Evolutionary conservation across 1,284 basidiomycete genomes (phyloP).

Genomic region (Thecaphora thlaspeos): DNA sequence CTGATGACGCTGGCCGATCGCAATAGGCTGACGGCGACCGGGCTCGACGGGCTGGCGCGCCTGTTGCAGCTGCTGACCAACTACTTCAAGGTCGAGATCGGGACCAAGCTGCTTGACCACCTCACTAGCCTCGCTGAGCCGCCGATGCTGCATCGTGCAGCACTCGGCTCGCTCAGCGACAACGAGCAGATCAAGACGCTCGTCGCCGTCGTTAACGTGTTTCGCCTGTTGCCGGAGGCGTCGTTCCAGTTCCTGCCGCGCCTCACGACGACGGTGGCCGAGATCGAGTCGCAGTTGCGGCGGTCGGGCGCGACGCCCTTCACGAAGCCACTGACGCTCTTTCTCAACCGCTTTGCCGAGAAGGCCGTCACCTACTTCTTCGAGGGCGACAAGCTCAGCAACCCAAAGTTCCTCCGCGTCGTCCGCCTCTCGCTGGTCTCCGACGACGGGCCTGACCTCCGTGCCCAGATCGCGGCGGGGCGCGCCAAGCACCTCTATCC

Average conservation of each 20-base stretch:
- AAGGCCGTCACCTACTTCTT: constrained; percentile 85
- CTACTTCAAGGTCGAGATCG: constrained; percentile 99
- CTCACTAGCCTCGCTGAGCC: constrained; percentile 50
- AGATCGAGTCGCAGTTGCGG: constrained; percentile 86
- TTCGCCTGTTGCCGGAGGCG: constrained; percentile 81
- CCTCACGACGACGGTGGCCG: constrained; percentile 83
- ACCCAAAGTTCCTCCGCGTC: constrained; percentile 48
- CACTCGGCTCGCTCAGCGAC: constrained; percentile 63
- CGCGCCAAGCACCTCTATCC: constrained; percentile 41
- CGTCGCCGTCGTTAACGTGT: constrained; percentile 91
- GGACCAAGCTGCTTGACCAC: constrained; percentile 93
- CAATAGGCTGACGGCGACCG: constrained; percentile 88
- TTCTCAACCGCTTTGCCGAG: constrained; percentile 82
- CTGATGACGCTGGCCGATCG: constrained; percentile 97
- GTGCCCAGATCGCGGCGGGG: constrained; percentile 32
- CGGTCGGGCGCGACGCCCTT: constrained; percentile 88
- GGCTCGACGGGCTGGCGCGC: constrained; percentile 88
- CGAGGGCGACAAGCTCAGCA: constrained; percentile 66
- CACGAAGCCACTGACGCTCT: constrained; percentile 87
- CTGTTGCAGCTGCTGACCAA: constrained; percentile 91
- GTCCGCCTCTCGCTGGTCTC: constrained; percentile 47
- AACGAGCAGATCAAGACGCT: constrained; percentile 91
- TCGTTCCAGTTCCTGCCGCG: constrained; percentile 89
- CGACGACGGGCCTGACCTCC: constrained; percentile 44
- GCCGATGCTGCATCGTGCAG: constrained; percentile 43